phyloP scores from a whole-genome alignment of 2,329 filamentous ascomycete species.

The Aotearoamyces nothofagi region DNA sequence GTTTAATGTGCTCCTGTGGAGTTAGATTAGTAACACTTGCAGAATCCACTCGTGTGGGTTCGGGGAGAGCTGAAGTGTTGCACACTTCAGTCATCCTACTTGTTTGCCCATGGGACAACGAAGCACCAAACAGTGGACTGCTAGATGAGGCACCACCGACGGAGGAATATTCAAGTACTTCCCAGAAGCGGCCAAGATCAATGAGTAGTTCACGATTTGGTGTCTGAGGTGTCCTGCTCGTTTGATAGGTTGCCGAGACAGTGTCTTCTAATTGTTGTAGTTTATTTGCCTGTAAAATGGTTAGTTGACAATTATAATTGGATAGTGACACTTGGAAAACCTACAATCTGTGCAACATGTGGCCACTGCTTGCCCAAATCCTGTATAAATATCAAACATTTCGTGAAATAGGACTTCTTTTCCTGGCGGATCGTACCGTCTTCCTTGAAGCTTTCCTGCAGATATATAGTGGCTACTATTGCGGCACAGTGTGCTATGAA shows the following conservation, averaged over 20 bases:
- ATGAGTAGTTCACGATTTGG: constrained; percentile 24
- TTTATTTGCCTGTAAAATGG: constrained; percentile 23
- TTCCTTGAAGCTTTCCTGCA: constrained; percentile 34
- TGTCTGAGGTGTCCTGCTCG: constrained; percentile 12
- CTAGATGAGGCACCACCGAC: constrained; percentile 22
- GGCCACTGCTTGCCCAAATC: constrained; percentile 27
- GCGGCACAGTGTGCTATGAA: constrained; percentile 32
- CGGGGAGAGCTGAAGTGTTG: constrained; percentile 26
- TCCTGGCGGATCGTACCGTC: constrained; percentile 22
- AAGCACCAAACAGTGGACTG: constrained; percentile 25
- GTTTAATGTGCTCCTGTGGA: no score
- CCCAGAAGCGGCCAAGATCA: constrained; percentile 30
- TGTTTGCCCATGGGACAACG: constrained; percentile 18
- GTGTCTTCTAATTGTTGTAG: constrained; percentile 26
- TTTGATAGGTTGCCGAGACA: constrained; percentile 27
- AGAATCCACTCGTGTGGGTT: constrained; percentile 24
- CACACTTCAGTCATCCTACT: constrained; percentile 22
- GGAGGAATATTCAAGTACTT: constrained; percentile 30
- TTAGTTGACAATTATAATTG: neutral
- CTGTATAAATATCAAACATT: constrained; percentile 27
- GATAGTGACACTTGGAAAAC: constrained; percentile 3
- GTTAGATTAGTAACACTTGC: constrained; percentile 9
- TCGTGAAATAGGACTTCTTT: constrained; percentile 27
- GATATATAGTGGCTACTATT: constrained; percentile 35
- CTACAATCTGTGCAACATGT: constrained; percentile 27